Evolutionary conservation across 2,329 filamentous ascomycete species (phyloP).

Genomic region (Pestalotiopsis sp.): DNA sequence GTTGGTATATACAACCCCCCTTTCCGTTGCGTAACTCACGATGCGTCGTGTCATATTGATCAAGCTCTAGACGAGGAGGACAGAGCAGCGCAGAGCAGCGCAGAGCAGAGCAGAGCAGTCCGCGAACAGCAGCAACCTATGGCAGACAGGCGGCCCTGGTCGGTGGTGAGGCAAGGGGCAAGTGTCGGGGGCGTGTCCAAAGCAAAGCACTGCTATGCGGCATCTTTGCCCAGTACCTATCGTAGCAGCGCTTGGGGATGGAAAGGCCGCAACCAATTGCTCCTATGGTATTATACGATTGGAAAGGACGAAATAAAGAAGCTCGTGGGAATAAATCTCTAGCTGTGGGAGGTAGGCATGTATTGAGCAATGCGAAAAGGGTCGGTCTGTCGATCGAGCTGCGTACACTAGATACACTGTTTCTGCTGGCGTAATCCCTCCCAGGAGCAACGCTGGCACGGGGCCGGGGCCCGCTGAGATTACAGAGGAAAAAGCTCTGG

Average conservation of each 20-base stretch:
- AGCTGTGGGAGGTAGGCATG: neutral
- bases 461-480: neutral
- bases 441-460: neutral
- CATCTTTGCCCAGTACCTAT: slow-evolving; percentile 15
- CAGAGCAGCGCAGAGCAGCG: neutral
- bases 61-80: slow-evolving; percentile 9
- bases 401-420: neutral
- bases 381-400: neutral
- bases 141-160: neutral
- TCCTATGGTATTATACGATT: neutral
- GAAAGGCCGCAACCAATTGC: neutral
- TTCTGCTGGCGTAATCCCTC: neutral
- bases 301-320: too few relatives aligned
- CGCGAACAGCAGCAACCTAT: neutral
- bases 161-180: neutral
- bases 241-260: neutral
- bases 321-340: too few relatives aligned
- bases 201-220: slow-evolving; percentile 14
- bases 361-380: neutral
- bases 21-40: slow-evolving; percentile 23
- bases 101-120: neutral
- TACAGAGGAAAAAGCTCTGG: neutral
- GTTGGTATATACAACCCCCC: too few relatives aligned
- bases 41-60: slow-evolving; percentile 37
- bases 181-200: slow-evolving; percentile 16